Percentiles rank a stretch among this genome's conserved stretches.
Evolutionary conservation across 352 stramenopile genomes (phyloP).

Genomic region (Vaucheria bursata): DNA sequence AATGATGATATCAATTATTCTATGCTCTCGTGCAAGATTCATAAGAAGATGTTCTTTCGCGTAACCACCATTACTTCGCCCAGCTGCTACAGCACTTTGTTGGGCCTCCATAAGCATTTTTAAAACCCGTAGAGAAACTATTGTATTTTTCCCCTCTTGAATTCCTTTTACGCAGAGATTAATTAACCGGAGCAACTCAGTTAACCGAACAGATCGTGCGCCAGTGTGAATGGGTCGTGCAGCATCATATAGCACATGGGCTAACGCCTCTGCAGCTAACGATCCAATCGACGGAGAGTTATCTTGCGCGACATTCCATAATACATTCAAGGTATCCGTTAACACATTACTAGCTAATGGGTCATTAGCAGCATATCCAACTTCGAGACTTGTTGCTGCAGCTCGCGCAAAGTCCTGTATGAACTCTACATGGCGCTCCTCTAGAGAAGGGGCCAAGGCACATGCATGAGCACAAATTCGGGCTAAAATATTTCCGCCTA

Average conservation of each 20-base stretch:
- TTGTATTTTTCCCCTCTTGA: slow-evolving; percentile 12
- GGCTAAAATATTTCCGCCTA: slow-evolving; percentile 1
- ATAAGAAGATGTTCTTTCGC: slow-evolving; percentile 24
- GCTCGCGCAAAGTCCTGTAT: slow-evolving; percentile 23
- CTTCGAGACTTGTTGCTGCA: slow-evolving; percentile 6
- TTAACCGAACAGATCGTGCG: neutral
- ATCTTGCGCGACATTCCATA: slow-evolving; percentile 33
- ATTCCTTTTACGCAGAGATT: slow-evolving; percentile 33
- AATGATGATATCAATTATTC: slow-evolving; percentile 2
- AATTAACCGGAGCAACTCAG: neutral
- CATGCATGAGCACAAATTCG: slow-evolving; percentile 20
- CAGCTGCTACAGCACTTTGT: neutral
- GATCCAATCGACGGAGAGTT: slow-evolving; percentile 17
- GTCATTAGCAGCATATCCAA: neutral
- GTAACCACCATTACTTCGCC: neutral
- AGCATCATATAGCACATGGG: neutral
- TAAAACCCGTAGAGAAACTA: slow-evolving; percentile 28
- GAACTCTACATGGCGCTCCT: slow-evolving; percentile 35
- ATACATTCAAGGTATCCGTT: slow-evolving; percentile 13
- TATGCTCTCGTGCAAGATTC: slow-evolving; percentile 12
- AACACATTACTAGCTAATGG: neutral
- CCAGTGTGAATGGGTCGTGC: neutral
- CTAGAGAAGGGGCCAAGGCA: slow-evolving; percentile 15
- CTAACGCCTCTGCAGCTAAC: slow-evolving; percentile 5
- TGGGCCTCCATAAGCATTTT: slow-evolving; percentile 38